Conservation (phyloP, 352 stramenopile genomes). For the Phytophthora cryptogea region DNA sequence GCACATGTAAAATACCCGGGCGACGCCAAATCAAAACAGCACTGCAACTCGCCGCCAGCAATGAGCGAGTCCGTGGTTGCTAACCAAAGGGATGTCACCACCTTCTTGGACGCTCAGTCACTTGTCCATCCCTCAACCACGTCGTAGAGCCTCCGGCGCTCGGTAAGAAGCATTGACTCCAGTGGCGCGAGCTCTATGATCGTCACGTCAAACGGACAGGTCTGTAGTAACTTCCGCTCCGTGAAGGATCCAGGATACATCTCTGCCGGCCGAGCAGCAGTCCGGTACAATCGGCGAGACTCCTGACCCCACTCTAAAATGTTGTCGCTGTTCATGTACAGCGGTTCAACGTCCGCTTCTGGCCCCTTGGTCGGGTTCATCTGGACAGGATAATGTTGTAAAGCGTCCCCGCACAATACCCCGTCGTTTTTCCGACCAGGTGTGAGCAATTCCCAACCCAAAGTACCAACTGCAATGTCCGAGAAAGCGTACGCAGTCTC, state of each 20-base stretch:
- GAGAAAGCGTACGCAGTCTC: conserved; percentile 58
- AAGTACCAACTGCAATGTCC: conserved; percentile 32
- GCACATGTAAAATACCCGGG: conserved; percentile 5
- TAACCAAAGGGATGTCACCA: conserved; percentile 21
- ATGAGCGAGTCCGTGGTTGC: background rate
- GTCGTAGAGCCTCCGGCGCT: conserved; percentile 34
- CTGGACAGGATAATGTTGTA: conserved; percentile 49
- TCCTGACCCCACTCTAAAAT: conserved; percentile 39
- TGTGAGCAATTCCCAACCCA: conserved; percentile 32
- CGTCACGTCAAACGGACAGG: conserved; percentile 46
- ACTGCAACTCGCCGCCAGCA: background rate
- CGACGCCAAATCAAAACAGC: conserved; percentile 8
- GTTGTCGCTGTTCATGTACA: conserved; percentile 65
- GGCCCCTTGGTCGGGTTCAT: conserved; percentile 12
- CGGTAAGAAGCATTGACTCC: conserved; percentile 25
- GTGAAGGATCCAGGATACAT: conserved; percentile 46
- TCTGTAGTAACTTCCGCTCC: conserved; percentile 38
- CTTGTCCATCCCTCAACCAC: conserved; percentile 23
- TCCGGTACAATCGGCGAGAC: conserved; percentile 30
- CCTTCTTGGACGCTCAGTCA: background rate
- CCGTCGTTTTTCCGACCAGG: conserved; percentile 17
- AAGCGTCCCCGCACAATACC: conserved; percentile 48
- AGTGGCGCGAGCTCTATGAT: conserved; percentile 24
- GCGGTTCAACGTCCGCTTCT: conserved; percentile 24
- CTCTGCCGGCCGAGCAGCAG: conserved; percentile 30